phyloP scores from a whole-genome alignment of 2,329 filamentous ascomycete species.

The Colletotrichum shisoi region DNA sequence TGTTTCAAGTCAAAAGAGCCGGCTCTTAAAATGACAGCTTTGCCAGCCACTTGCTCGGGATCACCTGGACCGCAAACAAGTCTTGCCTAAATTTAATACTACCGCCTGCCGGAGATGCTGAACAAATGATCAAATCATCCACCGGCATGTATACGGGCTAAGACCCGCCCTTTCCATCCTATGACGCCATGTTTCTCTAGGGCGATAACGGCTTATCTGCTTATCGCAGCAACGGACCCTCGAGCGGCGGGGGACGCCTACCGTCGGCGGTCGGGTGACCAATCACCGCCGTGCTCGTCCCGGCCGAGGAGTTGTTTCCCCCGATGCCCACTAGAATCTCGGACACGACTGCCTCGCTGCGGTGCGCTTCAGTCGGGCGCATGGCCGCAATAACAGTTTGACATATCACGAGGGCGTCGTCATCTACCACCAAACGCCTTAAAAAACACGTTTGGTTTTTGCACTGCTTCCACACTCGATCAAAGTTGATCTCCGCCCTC shows the following conservation, averaged over 20 bases:
- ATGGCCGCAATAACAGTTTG: not conserved
- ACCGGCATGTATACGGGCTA: not conserved
- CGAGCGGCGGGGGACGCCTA: constrained; percentile 5
- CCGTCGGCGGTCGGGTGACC: not conserved
- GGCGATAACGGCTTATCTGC: not conserved
- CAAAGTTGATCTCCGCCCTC: not conserved
- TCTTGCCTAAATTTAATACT: constrained; percentile 17
- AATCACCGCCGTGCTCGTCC: constrained; percentile 20
- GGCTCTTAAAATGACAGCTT: not conserved
- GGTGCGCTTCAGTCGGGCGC: no score
- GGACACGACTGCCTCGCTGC: constrained; percentile 2
- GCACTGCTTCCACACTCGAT: not conserved
- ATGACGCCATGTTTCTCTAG: constrained; percentile 25
- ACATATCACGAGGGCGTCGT: constrained; percentile 29
- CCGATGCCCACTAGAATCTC: constrained; percentile 11
- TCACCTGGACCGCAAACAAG: not conserved
- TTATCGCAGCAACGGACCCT: constrained; percentile 12
- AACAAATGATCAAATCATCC: constrained; percentile 15
- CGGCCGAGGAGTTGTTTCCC: constrained; percentile 32
- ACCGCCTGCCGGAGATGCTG: not conserved
- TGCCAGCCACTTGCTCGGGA: constrained; percentile 1
- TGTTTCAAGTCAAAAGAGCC: not conserved
- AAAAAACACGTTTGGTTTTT: not conserved
- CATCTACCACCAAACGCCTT: not conserved
- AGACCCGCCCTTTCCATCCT: constrained; percentile 4